Percentiles rank a stretch among this genome's conserved stretches.
Evolutionary conservation across 139 green algal species (phyloP).

Genomic region (Zygnema cylindricum): DNA sequence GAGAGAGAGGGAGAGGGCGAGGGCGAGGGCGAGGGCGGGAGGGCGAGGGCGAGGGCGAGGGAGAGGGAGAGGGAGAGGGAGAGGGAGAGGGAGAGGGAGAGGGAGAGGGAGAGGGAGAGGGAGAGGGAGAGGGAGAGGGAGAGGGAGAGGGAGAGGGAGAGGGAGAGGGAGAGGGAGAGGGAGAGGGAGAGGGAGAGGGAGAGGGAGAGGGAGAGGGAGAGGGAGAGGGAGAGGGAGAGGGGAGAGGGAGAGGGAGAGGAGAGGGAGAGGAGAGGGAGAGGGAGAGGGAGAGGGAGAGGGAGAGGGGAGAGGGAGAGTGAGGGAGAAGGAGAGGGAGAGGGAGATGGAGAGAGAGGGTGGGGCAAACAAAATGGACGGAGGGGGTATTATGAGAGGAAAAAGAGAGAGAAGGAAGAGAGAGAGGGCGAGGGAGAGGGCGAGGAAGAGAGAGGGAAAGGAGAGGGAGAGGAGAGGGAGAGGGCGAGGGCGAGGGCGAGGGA

Average conservation of each 20-base stretch:
- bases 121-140: not conserved
- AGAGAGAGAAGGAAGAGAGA: no score
- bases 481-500: no score
- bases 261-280: not conserved
- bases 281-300: constrained; percentile 3
- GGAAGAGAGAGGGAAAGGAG: no score
- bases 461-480: no score
- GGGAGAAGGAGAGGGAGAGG: no score
- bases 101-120: not conserved
- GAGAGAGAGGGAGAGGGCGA: not conserved
- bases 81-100: not conserved
- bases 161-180: not conserved
- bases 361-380: no score
- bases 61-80: not conserved
- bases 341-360: no score
- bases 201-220: not conserved
- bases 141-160: not conserved
- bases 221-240: not conserved
- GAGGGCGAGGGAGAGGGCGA: no score
- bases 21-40: no score
- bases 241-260: not conserved
- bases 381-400: no score
- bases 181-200: not conserved
- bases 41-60: no score
- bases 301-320: not conserved